Base-by-base conservation (phyloP, 192 early-diverging fungal species). In the Umbelopsis vinacea region DNA sequence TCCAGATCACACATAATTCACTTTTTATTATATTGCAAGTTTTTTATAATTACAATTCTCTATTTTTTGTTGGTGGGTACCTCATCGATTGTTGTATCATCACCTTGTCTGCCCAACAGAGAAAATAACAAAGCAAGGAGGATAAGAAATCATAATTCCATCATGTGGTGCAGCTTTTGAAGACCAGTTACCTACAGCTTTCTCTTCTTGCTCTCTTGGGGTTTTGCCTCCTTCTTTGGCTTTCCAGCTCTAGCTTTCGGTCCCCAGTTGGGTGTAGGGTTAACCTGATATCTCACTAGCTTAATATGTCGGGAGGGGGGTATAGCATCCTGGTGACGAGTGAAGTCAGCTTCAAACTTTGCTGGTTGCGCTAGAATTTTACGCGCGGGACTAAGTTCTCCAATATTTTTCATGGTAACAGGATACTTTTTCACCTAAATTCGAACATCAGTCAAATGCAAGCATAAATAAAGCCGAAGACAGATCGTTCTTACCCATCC, bases 261-360 rank as follows among this genome's bases (percentile, higher is more conserved):
- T 0, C 98, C 98, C 98, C 98, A 99, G 81, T 93, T 89, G 69
- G 91, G 90, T 23, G 90, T 89, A n/a, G 98, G 98, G 74, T 99
- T 99, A 68, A 92, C 81, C 76, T 99, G 97, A 81, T 92, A 98
- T 69, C 98, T 88, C 26, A 97, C 95, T 8, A 99, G 87, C 71
- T 94, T 90, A 33, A 89, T 84, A 57, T 89, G 90, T 57, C 91
- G 83, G 15, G 94, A 95, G 38, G 89, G 86, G 2, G 95, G 89
- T 54, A 89, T 84, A 0, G 91, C 89, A 17, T 92, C 83, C 40
- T 88, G 83, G 76, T 96, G 93, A 23, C 72, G 69, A 23, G 79
- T 86, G 79, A 97, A 99, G 71, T 93, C 88, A 26, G 90, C 91
- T 35, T 88, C 82, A 60, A 87, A 74, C 71, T 60, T 77, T 22